A percentile compares a stretch with the other conserved stretches of the same genome.
Conservation (phyloP, 148 eudicot genomes). For the Dysphania ambrosioides region DNA sequence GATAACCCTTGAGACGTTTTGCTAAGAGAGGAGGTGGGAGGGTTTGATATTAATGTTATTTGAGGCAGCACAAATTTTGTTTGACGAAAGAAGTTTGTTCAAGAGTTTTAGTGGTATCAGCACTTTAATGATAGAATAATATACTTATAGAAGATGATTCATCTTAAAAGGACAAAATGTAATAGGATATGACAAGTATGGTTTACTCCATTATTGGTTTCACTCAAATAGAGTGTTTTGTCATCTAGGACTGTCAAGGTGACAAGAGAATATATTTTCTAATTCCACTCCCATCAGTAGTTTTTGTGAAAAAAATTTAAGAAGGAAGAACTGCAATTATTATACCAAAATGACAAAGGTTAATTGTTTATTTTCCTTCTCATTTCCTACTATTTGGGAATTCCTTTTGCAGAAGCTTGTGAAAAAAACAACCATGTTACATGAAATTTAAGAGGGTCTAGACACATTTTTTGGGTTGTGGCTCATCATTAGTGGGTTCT, state of each 20-base stretch:
- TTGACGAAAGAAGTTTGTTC: too few species aligned
- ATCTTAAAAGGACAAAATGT: too few species aligned
- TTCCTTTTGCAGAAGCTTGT: not conserved
- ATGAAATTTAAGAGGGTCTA: not conserved
- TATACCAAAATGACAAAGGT: too few species aligned
- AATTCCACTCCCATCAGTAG: not conserved
- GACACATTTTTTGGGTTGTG: not conserved
- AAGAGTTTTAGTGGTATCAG: too few species aligned
- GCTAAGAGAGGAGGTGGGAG: too few species aligned
- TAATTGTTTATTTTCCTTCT: not conserved
- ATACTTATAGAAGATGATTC: too few species aligned
- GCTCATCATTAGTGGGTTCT: not conserved
- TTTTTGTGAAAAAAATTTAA: too few species aligned
- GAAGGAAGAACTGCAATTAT: not conserved
- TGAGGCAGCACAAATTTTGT: not conserved
- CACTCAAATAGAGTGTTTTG: not conserved
- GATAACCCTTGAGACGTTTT: too few species aligned
- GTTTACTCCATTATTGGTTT: too few species aligned
- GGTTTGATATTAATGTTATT: not conserved
- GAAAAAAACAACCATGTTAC: not conserved
- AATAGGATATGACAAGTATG: too few species aligned
- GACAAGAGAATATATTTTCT: not conserved
- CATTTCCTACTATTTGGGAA: not conserved
- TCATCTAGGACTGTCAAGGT: not conserved
- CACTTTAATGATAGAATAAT: too few species aligned